A percentile compares a stretch with the other conserved stretches of the same genome.
phyloP scores from a whole-genome alignment of 805 yeast species.

The Candida ovalis region DNA sequence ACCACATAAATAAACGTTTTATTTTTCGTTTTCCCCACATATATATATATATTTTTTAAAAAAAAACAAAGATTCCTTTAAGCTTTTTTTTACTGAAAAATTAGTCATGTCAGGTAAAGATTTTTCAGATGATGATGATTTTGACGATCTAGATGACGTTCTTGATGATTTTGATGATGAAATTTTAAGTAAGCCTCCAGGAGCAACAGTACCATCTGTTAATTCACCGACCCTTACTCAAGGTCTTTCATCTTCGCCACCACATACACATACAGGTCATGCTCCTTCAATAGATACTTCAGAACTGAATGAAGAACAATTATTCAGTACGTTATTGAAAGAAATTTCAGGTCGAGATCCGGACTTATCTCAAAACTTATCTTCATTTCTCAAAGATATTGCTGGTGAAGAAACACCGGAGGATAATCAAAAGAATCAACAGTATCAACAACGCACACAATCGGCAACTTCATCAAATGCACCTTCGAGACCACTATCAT shows the following conservation, averaged over 20 bases:
- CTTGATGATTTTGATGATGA: slow-evolving; percentile 82
- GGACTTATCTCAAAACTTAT: slow-evolving; percentile 22
- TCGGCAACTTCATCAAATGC: slow-evolving; percentile 1
- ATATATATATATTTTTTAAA: too few species aligned
- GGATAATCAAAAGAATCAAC: background rate
- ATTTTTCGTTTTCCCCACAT: too few species aligned
- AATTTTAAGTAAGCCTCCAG: slow-evolving; percentile 59
- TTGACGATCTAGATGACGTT: slow-evolving; percentile 78
- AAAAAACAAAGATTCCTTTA: background rate
- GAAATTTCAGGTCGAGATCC: slow-evolving; percentile 28
- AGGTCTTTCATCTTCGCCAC: background rate
- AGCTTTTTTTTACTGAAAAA: background rate
- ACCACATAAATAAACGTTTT: too few species aligned
- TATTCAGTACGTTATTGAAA: slow-evolving; percentile 20
- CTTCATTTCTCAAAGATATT: slow-evolving; percentile 21
- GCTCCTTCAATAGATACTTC: slow-evolving; percentile 15
- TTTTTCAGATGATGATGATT: slow-evolving; percentile 49
- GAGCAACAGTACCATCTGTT: slow-evolving; percentile 30
- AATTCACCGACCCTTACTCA: background rate
- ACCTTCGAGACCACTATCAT: slow-evolving; percentile 10
- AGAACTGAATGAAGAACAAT: slow-evolving; percentile 19
- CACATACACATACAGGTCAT: background rate
- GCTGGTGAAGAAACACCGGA: slow-evolving; percentile 28
- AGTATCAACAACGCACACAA: slow-evolving; percentile 1
- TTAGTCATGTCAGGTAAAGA: slow-evolving; percentile 3